Evolutionary conservation across 2,329 filamentous ascomycete genomes (phyloP), one percentile per base, ranked within the genome.

Genomic region (Sclerotinia sclerotiorum): DNA sequence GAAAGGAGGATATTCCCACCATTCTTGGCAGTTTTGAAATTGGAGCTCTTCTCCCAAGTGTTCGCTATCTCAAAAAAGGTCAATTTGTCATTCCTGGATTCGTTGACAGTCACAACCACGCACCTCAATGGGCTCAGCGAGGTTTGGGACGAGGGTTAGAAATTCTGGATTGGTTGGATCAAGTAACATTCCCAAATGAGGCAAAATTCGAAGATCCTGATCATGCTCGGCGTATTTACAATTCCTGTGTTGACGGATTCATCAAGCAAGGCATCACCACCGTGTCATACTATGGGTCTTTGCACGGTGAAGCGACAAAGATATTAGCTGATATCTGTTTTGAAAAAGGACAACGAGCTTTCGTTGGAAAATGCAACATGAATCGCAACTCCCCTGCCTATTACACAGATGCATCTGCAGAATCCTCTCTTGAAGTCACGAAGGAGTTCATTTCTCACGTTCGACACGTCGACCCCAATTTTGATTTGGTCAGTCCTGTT

Each of bases 201-300:
- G 84, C 87, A 0, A 93, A 90, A 10, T 87, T 97, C 70, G 80
- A 83, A 19, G 83, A 88, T 73, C 81, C 87, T 6, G 73, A 79
- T 62, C 86, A 86, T 74, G 92, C 92, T 1, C 82, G 82, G 35
- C 82, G 82, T 35, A 88, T 95, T 70, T 98, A 97, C 80, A 84
- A 84, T 46, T 88, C 90, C 69, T 90, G 92, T 72, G 86, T 98
- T 70, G 83, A 87, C 21, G 88, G 91, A 61, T 95, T 93, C 0
- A 85, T 98, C 5, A 84, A 91, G 29, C 88, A 97, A 77, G 94
- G 94, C 71, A 97, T 94, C 21, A 98, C 94, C 0, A 94, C 91
- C 15, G 93, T 92, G 10, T 87, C 91, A 24, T 97, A 97, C 84
- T 97, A 91, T 78, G 93, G 93, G 69, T 97, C 94, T 29, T 87